Base-by-base conservation (phyloP, 352 stramenopile genomes). In the Phytophthora podocarpi region DNA sequence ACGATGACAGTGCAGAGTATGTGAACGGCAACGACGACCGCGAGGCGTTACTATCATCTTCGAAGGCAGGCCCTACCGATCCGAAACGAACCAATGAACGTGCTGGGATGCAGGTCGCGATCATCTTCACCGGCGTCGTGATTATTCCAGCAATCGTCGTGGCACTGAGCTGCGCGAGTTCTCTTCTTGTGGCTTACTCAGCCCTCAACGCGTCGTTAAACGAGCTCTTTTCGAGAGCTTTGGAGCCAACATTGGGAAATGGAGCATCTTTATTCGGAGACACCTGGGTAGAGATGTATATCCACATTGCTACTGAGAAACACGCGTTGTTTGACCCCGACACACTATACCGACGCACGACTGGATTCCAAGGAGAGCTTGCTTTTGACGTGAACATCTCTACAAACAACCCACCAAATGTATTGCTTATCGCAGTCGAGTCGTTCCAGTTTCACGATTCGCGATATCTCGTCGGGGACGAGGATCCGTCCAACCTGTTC, bases 371-470 rank as follows among this genome's bases (percentile, higher is more conserved):
- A n/a, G 76, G 74, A 15, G 39, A 68, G 1, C 40, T 76, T 6
- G 61, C 63, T 5, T 84, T 87, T 34, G 39, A 84, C 54, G 70
- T 85, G 11, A 46, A 41, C 0, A 43, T n/a, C n/a, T n/a, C n/a
- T n/a, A n/a, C n/a, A 83, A 5, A 48, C 71, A 43, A 83, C 34
- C 72, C 56, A 0, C 77, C 74, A 1, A 86, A 84, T 28, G 77
- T 83, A 5, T 24, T 86, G 9, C 48, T 84, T 18, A 46, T 86
- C 32, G 67, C 45, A 8, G 60, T 86, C 30, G 77, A 86, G 39
- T 80, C 74, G 20, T 80, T 84, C 31, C 71, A 72, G 3, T 74
- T 70, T 39, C 58, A 69, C 35, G 74, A 86, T 46, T 86, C 74
- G 11, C 62, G 67, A 26, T 82, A 78, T 18, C 58, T 86, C 4